Base-by-base conservation (phyloP, 345 rosid species). In the Salix udensis region DNA sequence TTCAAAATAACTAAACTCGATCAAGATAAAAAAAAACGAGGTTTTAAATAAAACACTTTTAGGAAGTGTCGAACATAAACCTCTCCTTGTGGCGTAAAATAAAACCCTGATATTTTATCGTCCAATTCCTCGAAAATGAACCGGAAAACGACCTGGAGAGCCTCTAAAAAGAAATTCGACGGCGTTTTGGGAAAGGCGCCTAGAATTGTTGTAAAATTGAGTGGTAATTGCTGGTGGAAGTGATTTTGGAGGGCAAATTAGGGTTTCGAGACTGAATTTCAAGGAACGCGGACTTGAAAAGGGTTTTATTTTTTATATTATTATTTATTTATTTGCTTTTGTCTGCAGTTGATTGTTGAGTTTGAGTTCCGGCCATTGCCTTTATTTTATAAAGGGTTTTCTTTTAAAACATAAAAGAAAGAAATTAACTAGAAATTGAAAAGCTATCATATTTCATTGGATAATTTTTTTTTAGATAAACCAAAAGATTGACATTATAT, bases 241-340 rank as follows among this genome's bases (percentile, higher is more conserved):
- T 36, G 61, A 36, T 28, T 60, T 55, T 31, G 50, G 48, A 19
- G 24, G 13, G 30, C 24, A 37, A 21, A 66, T 52, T 66, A 18
- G 21, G 30, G 72, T 24, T 34, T 66, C 44, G 13, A 71, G 79
- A 67, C 30, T 75, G 79, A 73, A 74, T 73, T 21, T 31, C 64
- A 34, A 5, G 73, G 74, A 73, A 74, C 18, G 44, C 82, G 92
- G 90, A 84, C 88, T 78, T 81, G 78, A 85, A 85, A 79, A 5
- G 52, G 7, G 14, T 31, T 70, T 70, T 76, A 11, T 50, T 50
- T 64, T 24, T 74, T 74, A 71, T 77, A 36, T 53, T 52, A 61
- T 62, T 28, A 62, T 34, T 40, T 10, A 60, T 85, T 80, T 30
- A 40, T 30, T 46, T 48, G 53, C 13, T 74, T 30, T 13, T 50